These are phyloP conservation scores for Panaeolus cyanescens DNA, from an alignment of 768 basidiomycete species.

Conservation along the genomic window DNA sequence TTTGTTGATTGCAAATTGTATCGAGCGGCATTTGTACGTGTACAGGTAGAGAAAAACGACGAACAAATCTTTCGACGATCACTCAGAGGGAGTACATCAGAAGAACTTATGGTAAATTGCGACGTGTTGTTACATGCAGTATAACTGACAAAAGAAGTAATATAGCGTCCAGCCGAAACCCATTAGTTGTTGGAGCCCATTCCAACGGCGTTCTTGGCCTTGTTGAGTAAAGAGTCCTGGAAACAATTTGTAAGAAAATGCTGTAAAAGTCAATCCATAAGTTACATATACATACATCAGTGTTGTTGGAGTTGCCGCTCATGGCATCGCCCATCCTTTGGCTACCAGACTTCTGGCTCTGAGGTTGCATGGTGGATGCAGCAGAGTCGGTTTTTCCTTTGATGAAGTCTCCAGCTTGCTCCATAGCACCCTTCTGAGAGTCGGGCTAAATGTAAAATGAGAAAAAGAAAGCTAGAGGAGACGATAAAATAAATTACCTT, in stretches of 20 bases:
- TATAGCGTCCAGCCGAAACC: neutral
- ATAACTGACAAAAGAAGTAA: constrained; percentile 5
- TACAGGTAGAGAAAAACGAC: no score
- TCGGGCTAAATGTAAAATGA: constrained; percentile 49
- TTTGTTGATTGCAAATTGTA: no score
- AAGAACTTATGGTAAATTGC: neutral
- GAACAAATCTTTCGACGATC: no score
- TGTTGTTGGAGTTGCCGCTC: constrained; percentile 50
- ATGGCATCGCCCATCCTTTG: constrained; percentile 52
- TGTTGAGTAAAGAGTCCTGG: constrained; percentile 44
- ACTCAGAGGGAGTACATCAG: no score
- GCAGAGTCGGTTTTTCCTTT: constrained; percentile 50
- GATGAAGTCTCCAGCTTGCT: constrained; percentile 49
- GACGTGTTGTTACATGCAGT: neutral
- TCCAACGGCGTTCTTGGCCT: constrained; percentile 56
- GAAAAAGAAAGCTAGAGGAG: neutral
- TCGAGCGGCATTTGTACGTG: no score
- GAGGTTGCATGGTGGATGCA: constrained; percentile 50
- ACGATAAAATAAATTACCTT: constrained; percentile 37
- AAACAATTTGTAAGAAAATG: neutral
- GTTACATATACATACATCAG: constrained; percentile 29
- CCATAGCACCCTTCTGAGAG: constrained; percentile 55
- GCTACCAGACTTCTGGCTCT: constrained; percentile 53
- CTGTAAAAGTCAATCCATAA: neutral
- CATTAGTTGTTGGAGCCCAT: constrained; percentile 35